These are phyloP conservation scores for Blastobotrys serpentis DNA, from an alignment of 1,139 yeast genomes.

Conservation along the genomic window DNA sequence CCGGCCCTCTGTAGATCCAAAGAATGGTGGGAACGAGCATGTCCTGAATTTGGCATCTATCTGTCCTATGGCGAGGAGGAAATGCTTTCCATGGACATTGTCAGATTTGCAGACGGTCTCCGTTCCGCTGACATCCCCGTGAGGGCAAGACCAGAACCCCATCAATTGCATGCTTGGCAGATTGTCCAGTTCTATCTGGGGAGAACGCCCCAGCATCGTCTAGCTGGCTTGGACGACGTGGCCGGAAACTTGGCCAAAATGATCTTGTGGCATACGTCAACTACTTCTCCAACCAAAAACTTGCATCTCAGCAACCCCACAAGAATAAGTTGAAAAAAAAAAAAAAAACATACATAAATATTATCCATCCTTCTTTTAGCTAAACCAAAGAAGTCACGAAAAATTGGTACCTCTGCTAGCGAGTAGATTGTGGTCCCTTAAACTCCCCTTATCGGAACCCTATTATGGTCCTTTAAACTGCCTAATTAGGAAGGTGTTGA, in stretches of 20 bases:
- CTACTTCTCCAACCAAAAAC: conserved; percentile 15
- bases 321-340: no score
- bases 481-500: conserved; percentile 8
- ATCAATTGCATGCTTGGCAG: conserved; percentile 40
- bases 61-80: conserved; percentile 45
- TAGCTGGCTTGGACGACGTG: conserved; percentile 32
- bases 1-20: conserved; percentile 41
- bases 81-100: conserved; percentile 40
- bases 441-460: background rate
- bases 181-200: conserved; percentile 31
- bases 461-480: background rate
- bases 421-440: conserved; percentile 1
- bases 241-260: conserved; percentile 33
- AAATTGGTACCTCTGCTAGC: no score
- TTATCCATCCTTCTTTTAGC: no score
- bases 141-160: conserved; percentile 27
- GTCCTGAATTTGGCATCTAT: conserved; percentile 39
- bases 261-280: conserved; percentile 33
- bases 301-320: background rate
- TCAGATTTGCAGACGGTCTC: conserved; percentile 18
- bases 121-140: conserved; percentile 22
- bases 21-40: conserved; percentile 43
- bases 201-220: conserved; percentile 30
- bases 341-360: no score
- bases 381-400: no score